Base-by-base conservation (phyloP, 805 yeast genomes). In the Debaryomyces hansenii region DNA sequence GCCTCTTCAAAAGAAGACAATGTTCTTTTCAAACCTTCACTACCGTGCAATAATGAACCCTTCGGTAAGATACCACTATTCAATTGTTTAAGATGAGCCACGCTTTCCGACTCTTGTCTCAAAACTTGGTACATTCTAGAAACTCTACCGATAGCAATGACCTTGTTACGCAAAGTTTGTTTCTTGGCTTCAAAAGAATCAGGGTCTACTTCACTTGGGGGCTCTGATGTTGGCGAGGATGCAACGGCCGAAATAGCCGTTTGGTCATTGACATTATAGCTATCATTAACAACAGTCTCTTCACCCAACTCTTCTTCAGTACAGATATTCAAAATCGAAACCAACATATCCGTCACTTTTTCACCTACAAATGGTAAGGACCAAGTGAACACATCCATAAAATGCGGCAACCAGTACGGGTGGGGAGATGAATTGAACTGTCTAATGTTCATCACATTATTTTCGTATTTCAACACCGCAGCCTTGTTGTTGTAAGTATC, bases 311-410 rank as follows among this genome's bases (percentile, higher is more conserved):
- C 99, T 61, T 92, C 97, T 60, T 91, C 96, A 0, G 97, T 87
- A 70, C 99, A 92, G 47, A 94, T 88, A 65, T 92, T 92, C 63
- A 94, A 77, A 34, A 92, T 87, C 0, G 94, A 81, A 18, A 90
- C 87, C 60, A 92, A 76, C 86, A 92, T 91, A 63, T 94, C 98
- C 11, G 96, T 88, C 45, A 91, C 87, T 61, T 94, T 89, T 64
- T 92, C 97, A 16, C 97, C 98, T 20, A 94, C 97, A 72, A 94
- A 92, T 6, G 98, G 99, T 47, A 92, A 73, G 1, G 97, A 88
- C 98, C 98, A 94, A 9, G 96, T 86, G 66, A 92, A 92, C 5
- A 92, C 96, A 65, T 94, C 97, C 96, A 91, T 90, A 58, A 91
- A 89, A 64, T 90, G 90, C 6, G 98, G 98, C 55, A 94, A 75